Conservation (phyloP, 768 basidiomycete species). For the Termitomyces sp. region DNA sequence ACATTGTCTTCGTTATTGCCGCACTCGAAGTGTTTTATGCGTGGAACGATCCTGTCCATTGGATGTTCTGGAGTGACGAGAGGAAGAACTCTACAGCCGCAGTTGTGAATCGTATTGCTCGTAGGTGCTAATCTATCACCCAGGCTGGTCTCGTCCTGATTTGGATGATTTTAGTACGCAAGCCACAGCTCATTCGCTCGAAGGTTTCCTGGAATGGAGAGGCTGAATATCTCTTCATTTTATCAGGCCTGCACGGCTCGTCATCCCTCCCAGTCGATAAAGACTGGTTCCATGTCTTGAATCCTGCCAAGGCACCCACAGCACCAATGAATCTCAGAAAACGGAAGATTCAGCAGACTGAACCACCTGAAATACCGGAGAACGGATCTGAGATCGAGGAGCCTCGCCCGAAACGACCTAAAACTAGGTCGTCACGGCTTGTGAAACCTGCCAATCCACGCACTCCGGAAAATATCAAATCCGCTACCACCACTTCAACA, state of each 20-base stretch:
- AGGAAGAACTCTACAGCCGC: slow-evolving; percentile 42
- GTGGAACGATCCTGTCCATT: slow-evolving; percentile 50
- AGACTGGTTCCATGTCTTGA: slow-evolving; percentile 26
- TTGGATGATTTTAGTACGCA: slow-evolving; percentile 24
- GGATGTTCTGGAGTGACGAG: slow-evolving; percentile 58
- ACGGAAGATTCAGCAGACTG: slow-evolving; percentile 23
- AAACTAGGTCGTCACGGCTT: slow-evolving; percentile 8
- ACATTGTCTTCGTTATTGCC: slow-evolving; percentile 48
- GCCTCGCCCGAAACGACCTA: slow-evolving; percentile 22
- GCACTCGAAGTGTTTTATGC: slow-evolving; percentile 55
- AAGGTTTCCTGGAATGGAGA: slow-evolving; percentile 39
- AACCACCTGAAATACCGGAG: slow-evolving; percentile 19
- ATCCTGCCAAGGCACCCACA: slow-evolving; percentile 23
- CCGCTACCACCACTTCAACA: neutral
- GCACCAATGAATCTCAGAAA: slow-evolving; percentile 28
- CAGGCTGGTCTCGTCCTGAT: neutral
- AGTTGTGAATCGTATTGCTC: slow-evolving; percentile 46
- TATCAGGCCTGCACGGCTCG: slow-evolving; percentile 27
- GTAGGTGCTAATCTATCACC: slow-evolving; percentile 30
- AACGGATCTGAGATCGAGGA: slow-evolving; percentile 22
- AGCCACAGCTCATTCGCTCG: slow-evolving; percentile 31
- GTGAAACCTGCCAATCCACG: slow-evolving; percentile 4
- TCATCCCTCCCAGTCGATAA: slow-evolving; percentile 24
- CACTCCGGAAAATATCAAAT: slow-evolving; percentile 5
- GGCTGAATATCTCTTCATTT: slow-evolving; percentile 30